phyloP scores from a whole-genome alignment of 495 filamentous ascomycete species.

The Chaetomium fimeti region DNA sequence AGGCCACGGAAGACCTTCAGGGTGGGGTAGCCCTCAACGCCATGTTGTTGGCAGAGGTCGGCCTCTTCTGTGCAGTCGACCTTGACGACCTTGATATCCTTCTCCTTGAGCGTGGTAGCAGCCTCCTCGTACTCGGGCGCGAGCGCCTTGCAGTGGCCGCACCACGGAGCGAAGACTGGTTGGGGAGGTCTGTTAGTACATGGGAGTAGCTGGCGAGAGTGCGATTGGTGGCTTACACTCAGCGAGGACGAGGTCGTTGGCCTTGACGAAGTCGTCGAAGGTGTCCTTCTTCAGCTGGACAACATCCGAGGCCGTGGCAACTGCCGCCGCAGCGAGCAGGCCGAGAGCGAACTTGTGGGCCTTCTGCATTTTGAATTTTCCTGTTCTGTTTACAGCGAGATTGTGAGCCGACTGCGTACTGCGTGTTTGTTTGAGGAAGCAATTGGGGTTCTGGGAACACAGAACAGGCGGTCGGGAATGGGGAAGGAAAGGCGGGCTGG shows the following conservation, averaged over 20 bases:
- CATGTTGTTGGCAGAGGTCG: constrained; percentile 83
- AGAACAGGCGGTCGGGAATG: neutral
- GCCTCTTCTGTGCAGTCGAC: constrained; percentile 95
- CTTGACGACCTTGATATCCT: constrained; percentile 89
- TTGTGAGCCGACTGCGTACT: constrained; percentile 8
- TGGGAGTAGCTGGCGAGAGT: constrained; percentile 18
- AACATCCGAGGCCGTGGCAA: constrained; percentile 71
- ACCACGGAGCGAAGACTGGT: constrained; percentile 70
- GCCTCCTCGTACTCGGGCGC: constrained; percentile 87
- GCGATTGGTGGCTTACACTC: constrained; percentile 59
- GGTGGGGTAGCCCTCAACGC: constrained; percentile 96
- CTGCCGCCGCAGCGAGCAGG: constrained; percentile 64
- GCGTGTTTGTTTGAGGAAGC: constrained; percentile 4
- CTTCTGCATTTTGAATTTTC: constrained; percentile 33
- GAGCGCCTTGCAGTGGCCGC: constrained; percentile 81
- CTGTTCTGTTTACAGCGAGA: constrained; percentile 7
- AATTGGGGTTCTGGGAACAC: constrained; percentile 5
- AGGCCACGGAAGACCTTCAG: constrained; percentile 96
- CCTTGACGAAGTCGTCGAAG: constrained; percentile 80
- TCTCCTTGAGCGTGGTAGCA: constrained; percentile 89
- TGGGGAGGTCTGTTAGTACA: constrained; percentile 7
- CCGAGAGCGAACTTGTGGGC: constrained; percentile 42
- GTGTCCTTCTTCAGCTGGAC: constrained; percentile 78
- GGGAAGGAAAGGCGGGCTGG: neutral
- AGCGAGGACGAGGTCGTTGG: constrained; percentile 76